A percentile compares a stretch with the other conserved stretches of the same genome.
Evolutionary conservation across 495 filamentous ascomycete species (phyloP).

Genomic region (Hypoxylon subgilvum): DNA sequence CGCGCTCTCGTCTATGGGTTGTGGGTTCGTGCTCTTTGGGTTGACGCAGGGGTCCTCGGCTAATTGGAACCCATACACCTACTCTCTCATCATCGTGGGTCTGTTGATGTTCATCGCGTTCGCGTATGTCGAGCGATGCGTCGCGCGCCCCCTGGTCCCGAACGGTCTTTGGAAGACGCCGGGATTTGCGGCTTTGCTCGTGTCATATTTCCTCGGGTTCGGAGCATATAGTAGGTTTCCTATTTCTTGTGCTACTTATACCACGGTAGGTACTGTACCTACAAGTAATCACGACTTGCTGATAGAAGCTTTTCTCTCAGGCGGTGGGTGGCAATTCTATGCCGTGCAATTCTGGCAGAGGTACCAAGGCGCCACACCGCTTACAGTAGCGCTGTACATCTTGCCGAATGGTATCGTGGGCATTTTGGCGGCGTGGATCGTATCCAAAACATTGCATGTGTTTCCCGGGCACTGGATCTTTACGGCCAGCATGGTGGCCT

Average conservation of each 20-base stretch:
- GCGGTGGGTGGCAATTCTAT: conserved; percentile 59
- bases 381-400: conserved; percentile 52
- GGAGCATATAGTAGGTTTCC: conserved; percentile 44
- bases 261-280: too few species aligned
- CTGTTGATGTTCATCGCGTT: conserved; percentile 57
- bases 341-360: conserved; percentile 59
- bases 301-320: conserved; percentile 17
- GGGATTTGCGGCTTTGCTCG: conserved; percentile 56
- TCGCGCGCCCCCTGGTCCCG: conserved; percentile 59
- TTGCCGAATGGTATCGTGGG: conserved; percentile 54
- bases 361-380: conserved; percentile 47
- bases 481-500: conserved; percentile 49
- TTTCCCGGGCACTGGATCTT: conserved; percentile 59
- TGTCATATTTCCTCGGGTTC: conserved; percentile 57
- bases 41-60: conserved; percentile 58
- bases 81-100: conserved; percentile 59
- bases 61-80: conserved; percentile 58
- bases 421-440: conserved; percentile 53
- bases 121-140: conserved; percentile 51
- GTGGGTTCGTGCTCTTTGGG: conserved; percentile 60
- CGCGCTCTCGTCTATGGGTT: conserved; percentile 53
- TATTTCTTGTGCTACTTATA: not conserved
- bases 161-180: conserved; percentile 42
- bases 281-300: not conserved
- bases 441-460: conserved; percentile 52